Conservation (phyloP, 495 filamentous ascomycete species). For the Lineolata rhizophorae region DNA sequence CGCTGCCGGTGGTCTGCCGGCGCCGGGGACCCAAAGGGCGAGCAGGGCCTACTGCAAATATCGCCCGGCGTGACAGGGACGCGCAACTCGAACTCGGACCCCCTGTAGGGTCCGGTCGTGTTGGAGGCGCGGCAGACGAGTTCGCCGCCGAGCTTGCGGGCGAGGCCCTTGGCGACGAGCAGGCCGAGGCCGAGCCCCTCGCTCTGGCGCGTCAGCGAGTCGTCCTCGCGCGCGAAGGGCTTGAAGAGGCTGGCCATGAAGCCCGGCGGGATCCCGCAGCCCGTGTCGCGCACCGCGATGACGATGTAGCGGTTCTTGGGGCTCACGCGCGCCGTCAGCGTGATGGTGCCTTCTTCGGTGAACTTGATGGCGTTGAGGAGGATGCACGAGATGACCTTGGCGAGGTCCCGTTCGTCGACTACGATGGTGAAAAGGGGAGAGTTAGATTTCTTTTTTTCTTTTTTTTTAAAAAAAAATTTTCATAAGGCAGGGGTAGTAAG, state of each 20-base stretch:
- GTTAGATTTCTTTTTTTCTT: no score
- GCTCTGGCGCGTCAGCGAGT: constrained; percentile 45
- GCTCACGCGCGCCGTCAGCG: constrained; percentile 30
- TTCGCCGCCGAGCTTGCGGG: constrained; percentile 55
- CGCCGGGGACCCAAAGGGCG: constrained; percentile 16
- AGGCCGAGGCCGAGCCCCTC: constrained; percentile 58
- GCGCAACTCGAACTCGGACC: constrained; percentile 55
- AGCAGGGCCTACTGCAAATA: constrained; percentile 13
- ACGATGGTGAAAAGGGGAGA: no score
- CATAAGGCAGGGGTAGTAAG: no score
- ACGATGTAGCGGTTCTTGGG: constrained; percentile 25
- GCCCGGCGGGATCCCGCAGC: constrained; percentile 46
- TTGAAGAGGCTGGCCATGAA: constrained; percentile 56
- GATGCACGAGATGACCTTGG: constrained; percentile 51
- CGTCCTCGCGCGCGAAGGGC: constrained; percentile 51
- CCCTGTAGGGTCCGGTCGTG: constrained; percentile 41
- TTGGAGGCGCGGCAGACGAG: constrained; percentile 45
- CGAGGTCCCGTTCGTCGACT: constrained; percentile 50
- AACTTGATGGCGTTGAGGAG: constrained; percentile 68
- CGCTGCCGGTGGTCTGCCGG: constrained; percentile 3
- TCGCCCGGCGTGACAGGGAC: constrained; percentile 35
- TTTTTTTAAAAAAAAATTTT: no score
- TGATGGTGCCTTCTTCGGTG: constrained; percentile 47
- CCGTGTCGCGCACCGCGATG: constrained; percentile 45
- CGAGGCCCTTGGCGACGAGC: constrained; percentile 54